phyloP scores from a whole-genome alignment of 2,329 filamentous ascomycete species.

The Ascomycota sp. region DNA sequence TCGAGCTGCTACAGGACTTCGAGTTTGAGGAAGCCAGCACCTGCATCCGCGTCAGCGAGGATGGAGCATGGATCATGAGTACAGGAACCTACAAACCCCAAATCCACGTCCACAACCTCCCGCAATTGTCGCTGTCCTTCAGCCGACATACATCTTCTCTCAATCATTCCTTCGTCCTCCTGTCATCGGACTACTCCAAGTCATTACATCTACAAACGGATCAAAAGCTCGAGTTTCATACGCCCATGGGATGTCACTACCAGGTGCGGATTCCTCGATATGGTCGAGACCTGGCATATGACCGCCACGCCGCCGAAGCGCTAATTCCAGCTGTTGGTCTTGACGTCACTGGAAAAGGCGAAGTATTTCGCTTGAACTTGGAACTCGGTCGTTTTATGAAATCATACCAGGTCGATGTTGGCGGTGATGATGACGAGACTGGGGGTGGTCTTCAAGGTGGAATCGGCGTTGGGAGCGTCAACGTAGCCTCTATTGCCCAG shows the following conservation, averaged over 20 bases:
- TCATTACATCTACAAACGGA: slow-evolving; percentile 86
- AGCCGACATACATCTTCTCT: slow-evolving; percentile 78
- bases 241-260: slow-evolving; percentile 71
- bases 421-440: slow-evolving; percentile 63
- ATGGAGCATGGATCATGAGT: slow-evolving; percentile 95
- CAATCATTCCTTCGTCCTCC: slow-evolving; percentile 76
- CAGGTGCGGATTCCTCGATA: slow-evolving; percentile 80
- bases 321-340: slow-evolving; percentile 75
- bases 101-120: slow-evolving; percentile 88
- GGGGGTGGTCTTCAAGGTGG: slow-evolving; percentile 70
- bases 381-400: slow-evolving; percentile 89
- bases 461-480: slow-evolving; percentile 68
- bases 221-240: slow-evolving; percentile 82
- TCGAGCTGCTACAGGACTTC: slow-evolving; percentile 92
- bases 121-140: slow-evolving; percentile 84
- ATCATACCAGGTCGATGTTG: slow-evolving; percentile 79
- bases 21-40: slow-evolving; percentile 91
- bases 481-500: slow-evolving; percentile 71
- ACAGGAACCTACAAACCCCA: slow-evolving; percentile 51
- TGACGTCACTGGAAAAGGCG: slow-evolving; percentile 67
- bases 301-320: slow-evolving; percentile 62
- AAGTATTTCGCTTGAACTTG: slow-evolving; percentile 82
- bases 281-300: slow-evolving; percentile 74
- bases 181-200: slow-evolving; percentile 84
- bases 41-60: slow-evolving; percentile 76